Evolutionary conservation across 1,139 yeast species (phyloP).

Genomic region (Blastobotrys capitulatus): DNA sequence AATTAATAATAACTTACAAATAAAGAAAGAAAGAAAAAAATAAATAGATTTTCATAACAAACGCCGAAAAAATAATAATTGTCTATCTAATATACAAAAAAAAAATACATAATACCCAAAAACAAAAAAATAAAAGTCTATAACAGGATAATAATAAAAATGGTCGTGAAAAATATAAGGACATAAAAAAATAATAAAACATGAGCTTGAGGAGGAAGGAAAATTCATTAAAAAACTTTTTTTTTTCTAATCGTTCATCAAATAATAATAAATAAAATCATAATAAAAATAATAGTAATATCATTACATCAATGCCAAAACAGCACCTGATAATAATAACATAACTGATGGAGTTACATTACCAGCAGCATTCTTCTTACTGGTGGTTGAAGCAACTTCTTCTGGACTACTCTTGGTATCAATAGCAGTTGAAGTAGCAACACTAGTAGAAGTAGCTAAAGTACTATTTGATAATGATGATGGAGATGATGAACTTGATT

Average conservation of each 20-base stretch:
- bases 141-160: background rate
- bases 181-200: background rate
- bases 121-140: background rate
- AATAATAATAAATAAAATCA: too few relatives aligned
- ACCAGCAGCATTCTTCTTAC: background rate
- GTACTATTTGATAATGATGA: background rate
- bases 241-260: too few relatives aligned
- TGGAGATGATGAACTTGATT: background rate
- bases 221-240: background rate
- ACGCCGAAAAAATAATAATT: background rate
- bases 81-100: constrained; percentile 9
- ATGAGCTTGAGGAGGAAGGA: background rate
- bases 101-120: background rate
- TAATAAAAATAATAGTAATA: background rate
- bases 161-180: background rate
- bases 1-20: too few relatives aligned
- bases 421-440: constrained; percentile 8
- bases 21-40: background rate
- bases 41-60: background rate
- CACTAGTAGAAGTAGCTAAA: constrained; percentile 1
- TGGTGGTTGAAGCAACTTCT: background rate
- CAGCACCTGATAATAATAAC: background rate
- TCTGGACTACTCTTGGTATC: background rate
- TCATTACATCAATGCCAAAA: constrained; percentile 3
- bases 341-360: background rate